These are phyloP conservation scores for Aureococcus anophagefferens DNA, from an alignment of 108 stramenopile species.

Conservation along the genomic window DNA sequence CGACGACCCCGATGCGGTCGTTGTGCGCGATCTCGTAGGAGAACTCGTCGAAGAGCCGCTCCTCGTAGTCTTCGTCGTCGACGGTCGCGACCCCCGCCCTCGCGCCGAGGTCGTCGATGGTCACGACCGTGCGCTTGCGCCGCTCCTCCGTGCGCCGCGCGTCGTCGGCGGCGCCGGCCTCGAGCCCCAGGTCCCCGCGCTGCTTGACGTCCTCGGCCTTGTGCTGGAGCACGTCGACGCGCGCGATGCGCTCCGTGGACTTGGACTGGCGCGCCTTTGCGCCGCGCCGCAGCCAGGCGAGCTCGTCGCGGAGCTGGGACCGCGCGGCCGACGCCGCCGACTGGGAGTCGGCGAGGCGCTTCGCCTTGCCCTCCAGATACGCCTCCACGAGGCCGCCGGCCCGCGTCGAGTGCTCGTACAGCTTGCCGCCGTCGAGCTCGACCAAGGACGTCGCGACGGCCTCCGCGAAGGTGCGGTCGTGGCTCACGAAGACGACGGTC, in stretches of 20 bases:
- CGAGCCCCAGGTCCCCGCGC: not conserved
- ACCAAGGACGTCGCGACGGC: slow-evolving; percentile 77
- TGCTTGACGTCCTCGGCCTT: not conserved
- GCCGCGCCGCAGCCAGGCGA: not conserved
- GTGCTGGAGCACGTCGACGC: not conserved
- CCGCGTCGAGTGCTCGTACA: slow-evolving; percentile 19
- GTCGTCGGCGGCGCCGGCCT: not conserved
- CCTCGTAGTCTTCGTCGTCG: slow-evolving; percentile 44
- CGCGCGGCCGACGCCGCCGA: not conserved
- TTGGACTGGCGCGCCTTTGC: not conserved
- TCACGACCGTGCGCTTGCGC: no score
- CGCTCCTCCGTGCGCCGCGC: no score
- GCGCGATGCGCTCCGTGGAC: not conserved
- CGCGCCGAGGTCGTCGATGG: no score
- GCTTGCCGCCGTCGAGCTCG: slow-evolving; percentile 49
- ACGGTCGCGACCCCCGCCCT: no score
- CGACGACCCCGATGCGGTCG: slow-evolving; percentile 70
- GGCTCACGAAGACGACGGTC: slow-evolving; percentile 79
- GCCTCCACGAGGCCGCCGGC: not conserved
- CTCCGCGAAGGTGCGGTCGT: slow-evolving; percentile 85
- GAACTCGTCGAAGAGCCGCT: slow-evolving; percentile 60
- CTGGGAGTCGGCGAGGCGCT: not conserved
- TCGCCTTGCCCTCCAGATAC: not conserved
- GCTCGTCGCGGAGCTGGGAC: not conserved
- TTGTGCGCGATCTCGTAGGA: slow-evolving; percentile 63